A percentile compares a stretch with the other conserved stretches of the same genome.
These are phyloP conservation scores for barley (Hordeum vulgare) DNA, from an alignment of 176 grass and related monocot genomes.

Conservation along the genomic window DNA sequence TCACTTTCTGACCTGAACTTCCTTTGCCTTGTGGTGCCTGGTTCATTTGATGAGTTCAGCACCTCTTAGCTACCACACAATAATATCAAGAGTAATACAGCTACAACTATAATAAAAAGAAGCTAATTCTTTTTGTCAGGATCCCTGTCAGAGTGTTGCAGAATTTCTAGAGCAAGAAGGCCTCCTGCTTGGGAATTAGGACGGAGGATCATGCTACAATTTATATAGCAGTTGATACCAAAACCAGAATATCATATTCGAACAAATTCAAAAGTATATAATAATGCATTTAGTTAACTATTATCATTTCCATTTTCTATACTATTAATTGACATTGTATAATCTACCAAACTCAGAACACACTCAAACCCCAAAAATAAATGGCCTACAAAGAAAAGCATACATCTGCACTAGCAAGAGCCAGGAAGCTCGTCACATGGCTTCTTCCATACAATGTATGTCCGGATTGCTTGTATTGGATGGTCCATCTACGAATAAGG, in stretches of 20 bases:
- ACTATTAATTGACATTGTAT: background rate
- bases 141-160: background rate
- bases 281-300: background rate
- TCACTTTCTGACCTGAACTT: constrained; percentile 55
- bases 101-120: background rate
- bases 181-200: background rate
- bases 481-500: constrained; percentile 40
- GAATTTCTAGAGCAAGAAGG: background rate
- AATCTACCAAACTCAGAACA: constrained; percentile 8
- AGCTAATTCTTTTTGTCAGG: background rate
- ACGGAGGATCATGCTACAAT: background rate
- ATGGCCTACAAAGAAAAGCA: constrained; percentile 21
- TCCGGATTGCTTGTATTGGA: constrained; percentile 26
- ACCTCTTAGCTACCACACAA: constrained; percentile 14
- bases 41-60: background rate
- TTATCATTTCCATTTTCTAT: background rate
- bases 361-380: constrained; percentile 11
- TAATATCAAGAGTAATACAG: constrained; percentile 15
- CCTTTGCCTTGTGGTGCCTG: constrained; percentile 59
- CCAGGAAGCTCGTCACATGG: constrained; percentile 33
- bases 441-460: constrained; percentile 33
- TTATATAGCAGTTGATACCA: background rate
- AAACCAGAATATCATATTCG: background rate
- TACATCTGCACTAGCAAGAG: constrained; percentile 69
- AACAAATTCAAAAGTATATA: background rate